These are phyloP conservation scores for Aegilops longissima DNA, from an alignment of 176 grass and related monocot species.

Conservation along the genomic window DNA sequence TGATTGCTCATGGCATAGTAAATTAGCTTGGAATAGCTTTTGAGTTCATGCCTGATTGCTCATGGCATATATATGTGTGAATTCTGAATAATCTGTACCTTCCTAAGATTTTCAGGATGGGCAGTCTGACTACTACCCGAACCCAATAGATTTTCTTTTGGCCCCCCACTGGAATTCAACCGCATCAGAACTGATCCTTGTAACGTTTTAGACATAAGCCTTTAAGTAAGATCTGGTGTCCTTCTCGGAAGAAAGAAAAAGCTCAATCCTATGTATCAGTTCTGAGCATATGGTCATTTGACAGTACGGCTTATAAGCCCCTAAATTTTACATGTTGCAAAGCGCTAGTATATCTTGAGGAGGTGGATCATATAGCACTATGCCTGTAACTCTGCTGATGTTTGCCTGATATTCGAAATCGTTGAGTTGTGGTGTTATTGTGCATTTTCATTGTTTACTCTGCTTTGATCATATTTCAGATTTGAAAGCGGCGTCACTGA, in stretches of 20 bases:
- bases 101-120: background rate
- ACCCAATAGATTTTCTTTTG: background rate
- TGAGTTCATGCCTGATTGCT: background rate
- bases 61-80: background rate
- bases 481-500: background rate
- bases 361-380: background rate
- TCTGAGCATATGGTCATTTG: background rate
- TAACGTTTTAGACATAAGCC: background rate
- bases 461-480: background rate
- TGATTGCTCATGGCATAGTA: background rate
- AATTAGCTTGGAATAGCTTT: background rate
- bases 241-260: background rate
- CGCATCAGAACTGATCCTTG: background rate
- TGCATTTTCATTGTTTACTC: constrained; percentile 16
- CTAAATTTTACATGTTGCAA: background rate
- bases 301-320: background rate
- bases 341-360: background rate
- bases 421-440: background rate
- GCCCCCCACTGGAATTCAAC: background rate
- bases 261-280: background rate
- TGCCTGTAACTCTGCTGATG: background rate
- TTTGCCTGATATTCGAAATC: background rate
- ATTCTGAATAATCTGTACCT: background rate
- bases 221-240: background rate
- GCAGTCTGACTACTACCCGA: background rate